Percentiles rank a stretch among this genome's conserved stretches.
phyloP scores from a whole-genome alignment of 352 stramenopile species.

The Globisporangium okanoganense region DNA sequence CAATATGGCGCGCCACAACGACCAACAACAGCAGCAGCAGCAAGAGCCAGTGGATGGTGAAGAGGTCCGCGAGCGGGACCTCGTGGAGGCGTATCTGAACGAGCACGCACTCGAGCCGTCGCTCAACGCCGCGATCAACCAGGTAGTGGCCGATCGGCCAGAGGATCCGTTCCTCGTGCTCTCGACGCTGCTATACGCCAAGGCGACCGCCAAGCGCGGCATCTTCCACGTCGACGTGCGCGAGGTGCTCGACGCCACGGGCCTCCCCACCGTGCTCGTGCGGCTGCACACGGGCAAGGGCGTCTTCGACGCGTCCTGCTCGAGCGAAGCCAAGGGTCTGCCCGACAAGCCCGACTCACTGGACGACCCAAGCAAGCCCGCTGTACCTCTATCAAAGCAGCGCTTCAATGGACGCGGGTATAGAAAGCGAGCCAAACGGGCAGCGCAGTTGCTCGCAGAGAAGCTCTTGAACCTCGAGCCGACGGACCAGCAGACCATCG shows the following conservation, averaged over 20 bases:
- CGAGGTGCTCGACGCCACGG: slow-evolving; percentile 42
- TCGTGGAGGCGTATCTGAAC: slow-evolving; percentile 69
- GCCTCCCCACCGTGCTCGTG: slow-evolving; percentile 43
- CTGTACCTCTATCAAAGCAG: slow-evolving; percentile 29
- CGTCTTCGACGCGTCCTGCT: slow-evolving; percentile 52
- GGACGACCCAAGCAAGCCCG: slow-evolving; percentile 21
- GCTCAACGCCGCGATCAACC: slow-evolving; percentile 72
- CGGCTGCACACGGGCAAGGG: slow-evolving; percentile 65
- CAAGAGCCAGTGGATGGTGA: slow-evolving; percentile 17
- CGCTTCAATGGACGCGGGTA: slow-evolving; percentile 41
- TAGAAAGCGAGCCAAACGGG: slow-evolving; percentile 24
- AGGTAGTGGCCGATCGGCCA: slow-evolving; percentile 58
- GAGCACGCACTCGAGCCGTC: slow-evolving; percentile 64
- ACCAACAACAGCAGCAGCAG: slow-evolving; percentile 10
- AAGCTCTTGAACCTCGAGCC: slow-evolving; percentile 41
- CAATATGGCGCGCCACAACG: background rate
- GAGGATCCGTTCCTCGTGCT: slow-evolving; percentile 71
- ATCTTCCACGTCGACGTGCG: slow-evolving; percentile 63
- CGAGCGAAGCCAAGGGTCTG: slow-evolving; percentile 28
- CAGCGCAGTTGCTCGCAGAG: slow-evolving; percentile 33
- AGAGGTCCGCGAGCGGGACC: slow-evolving; percentile 54
- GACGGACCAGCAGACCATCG: slow-evolving; percentile 41
- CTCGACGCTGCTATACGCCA: slow-evolving; percentile 51
- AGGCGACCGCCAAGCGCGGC: slow-evolving; percentile 56
- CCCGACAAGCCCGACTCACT: slow-evolving; percentile 28